A percentile compares a stretch with the other conserved stretches of the same genome.
These are phyloP conservation scores for Cryptosporidium tyzzeri DNA, from an alignment of 169 alveolate genomes.

Conservation along the genomic window DNA sequence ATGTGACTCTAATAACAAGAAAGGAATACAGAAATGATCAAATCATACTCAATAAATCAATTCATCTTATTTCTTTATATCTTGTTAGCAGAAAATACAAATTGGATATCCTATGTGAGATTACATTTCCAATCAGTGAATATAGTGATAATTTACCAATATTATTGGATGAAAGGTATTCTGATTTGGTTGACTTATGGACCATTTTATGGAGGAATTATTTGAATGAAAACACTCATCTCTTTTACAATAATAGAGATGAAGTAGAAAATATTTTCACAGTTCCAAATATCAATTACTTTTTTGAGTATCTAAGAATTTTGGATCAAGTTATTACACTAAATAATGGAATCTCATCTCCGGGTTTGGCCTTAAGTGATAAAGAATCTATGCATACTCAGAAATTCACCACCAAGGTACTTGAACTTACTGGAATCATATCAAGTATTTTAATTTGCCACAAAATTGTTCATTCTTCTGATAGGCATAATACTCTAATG, in stretches of 20 bases:
- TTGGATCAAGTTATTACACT: conserved; percentile 8
- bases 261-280: conserved; percentile 25
- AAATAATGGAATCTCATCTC: neutral
- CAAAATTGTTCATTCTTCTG: conserved; percentile 8
- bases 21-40: conserved; percentile 14
- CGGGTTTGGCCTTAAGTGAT: neutral
- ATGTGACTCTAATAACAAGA: neutral
- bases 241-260: neutral
- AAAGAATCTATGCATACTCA: neutral
- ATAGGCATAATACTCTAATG: conserved; percentile 29
- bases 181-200: neutral
- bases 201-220: conserved; percentile 36
- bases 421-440: conserved; percentile 37
- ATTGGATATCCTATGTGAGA: conserved; percentile 62
- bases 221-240: conserved; percentile 12
- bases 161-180: neutral
- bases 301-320: conserved; percentile 26
- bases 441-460: conserved; percentile 25
- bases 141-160: conserved; percentile 17
- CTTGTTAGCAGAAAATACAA: conserved; percentile 41
- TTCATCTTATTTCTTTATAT: conserved; percentile 4
- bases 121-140: conserved; percentile 26
- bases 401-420: neutral
- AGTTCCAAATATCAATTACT: conserved; percentile 37
- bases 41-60: neutral